A percentile compares a stretch with the other conserved stretches of the same genome.
Conservation (phyloP, 2,329 filamentous ascomycete genomes). For the Volutella citrinella region DNA sequence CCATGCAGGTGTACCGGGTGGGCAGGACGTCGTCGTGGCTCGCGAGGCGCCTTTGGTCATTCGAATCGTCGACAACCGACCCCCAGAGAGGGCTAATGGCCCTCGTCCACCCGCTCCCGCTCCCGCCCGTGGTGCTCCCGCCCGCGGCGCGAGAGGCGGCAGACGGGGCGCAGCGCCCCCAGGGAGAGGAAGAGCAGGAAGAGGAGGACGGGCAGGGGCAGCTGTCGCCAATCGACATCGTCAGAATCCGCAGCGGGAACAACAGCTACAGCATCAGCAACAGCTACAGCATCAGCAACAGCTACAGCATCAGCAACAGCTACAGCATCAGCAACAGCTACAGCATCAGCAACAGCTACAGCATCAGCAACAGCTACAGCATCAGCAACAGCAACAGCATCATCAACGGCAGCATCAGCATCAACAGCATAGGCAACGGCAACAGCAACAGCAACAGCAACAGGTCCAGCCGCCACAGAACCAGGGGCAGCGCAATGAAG, state of each 20-base stretch:
- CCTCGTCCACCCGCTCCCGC: no score
- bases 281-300: conserved; percentile 7
- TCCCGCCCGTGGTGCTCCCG: conserved; percentile 28
- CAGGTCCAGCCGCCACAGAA: conserved; percentile 10
- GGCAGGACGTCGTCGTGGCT: conserved; percentile 44
- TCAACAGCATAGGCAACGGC: conserved; percentile 4
- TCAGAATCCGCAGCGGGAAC: conserved; percentile 20
- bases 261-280: conserved; percentile 10
- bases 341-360: conserved; percentile 15
- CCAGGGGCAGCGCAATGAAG: conserved; percentile 14
- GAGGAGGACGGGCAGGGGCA: conserved; percentile 28
- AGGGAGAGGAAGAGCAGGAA: conserved; percentile 27
- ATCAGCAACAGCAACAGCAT: conserved; percentile 16
- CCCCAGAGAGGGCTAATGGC: no score
- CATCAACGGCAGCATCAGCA: no score
- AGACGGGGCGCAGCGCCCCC: conserved; percentile 10
- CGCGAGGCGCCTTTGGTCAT: conserved; percentile 57
- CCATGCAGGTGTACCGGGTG: no score
- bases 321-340: conserved; percentile 10
- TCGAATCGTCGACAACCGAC: conserved; percentile 45
- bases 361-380: conserved; percentile 20
- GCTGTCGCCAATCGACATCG: conserved; percentile 21
- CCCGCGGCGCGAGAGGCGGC: conserved; percentile 20
- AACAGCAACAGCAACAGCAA: conserved; percentile 19
- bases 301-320: conserved; percentile 15